Evolutionary conservation across 139 green algal genomes (phyloP).

Genomic region (Chlorella sp.): DNA sequence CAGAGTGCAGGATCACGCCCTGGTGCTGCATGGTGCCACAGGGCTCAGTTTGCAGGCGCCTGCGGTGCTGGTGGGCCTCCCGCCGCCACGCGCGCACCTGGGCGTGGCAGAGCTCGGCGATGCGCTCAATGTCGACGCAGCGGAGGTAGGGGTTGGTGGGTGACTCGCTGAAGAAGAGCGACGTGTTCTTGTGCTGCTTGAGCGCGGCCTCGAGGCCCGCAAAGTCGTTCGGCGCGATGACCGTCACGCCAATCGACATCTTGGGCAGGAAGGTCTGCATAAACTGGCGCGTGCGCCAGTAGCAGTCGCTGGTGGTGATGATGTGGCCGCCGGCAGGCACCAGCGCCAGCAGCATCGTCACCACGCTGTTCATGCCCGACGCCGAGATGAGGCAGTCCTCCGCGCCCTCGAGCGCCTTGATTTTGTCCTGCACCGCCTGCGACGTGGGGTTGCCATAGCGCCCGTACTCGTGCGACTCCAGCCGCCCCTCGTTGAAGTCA

Average conservation of each 20-base stretch:
- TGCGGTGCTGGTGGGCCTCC: no score
- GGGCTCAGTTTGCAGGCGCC: no score
- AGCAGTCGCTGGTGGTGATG: slow-evolving; percentile 99
- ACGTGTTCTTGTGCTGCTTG: slow-evolving; percentile 49
- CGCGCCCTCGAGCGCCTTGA: slow-evolving; percentile 89
- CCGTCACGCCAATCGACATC: slow-evolving; percentile 75
- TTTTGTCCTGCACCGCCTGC: slow-evolving; percentile 85
- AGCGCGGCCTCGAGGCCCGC: slow-evolving; percentile 64
- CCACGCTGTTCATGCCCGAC: slow-evolving; percentile 94
- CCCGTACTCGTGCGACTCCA: slow-evolving; percentile 85
- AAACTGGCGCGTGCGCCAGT: slow-evolving; percentile 92
- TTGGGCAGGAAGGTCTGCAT: slow-evolving; percentile 97
- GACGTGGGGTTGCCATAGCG: slow-evolving; percentile 98
- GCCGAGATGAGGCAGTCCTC: slow-evolving; percentile 92
- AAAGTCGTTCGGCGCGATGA: slow-evolving; percentile 95
- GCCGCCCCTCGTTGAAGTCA: slow-evolving; percentile 91
- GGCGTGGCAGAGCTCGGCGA: slow-evolving; percentile 67
- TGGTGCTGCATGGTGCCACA: neutral
- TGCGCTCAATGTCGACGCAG: slow-evolving; percentile 90
- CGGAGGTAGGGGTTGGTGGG: slow-evolving; percentile 99
- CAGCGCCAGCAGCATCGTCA: slow-evolving; percentile 98
- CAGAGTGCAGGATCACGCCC: neutral
- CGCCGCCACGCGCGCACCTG: slow-evolving; percentile 15
- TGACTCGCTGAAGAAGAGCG: slow-evolving; percentile 97
- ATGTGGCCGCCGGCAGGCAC: slow-evolving; percentile 95